Percentiles rank a stretch among this genome's conserved stretches.
Evolutionary conservation across 257 asterid genomes (phyloP).

Genomic region (Primulina huaijiensis): DNA sequence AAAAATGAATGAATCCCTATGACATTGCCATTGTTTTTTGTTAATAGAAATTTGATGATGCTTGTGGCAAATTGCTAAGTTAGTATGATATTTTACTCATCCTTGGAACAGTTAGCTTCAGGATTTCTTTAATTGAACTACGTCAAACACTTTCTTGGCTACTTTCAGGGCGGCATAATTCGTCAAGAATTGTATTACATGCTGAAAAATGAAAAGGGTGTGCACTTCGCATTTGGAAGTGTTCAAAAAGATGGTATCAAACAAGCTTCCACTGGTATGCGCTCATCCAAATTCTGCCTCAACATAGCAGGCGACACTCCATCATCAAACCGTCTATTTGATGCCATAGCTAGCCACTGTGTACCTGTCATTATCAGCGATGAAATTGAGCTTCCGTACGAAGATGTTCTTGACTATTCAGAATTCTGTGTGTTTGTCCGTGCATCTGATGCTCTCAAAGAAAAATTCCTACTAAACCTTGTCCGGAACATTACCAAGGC

Average conservation of each 20-base stretch:
- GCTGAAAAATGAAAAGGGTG: constrained; percentile 65
- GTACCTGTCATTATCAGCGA: constrained; percentile 77
- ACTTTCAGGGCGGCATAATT: constrained; percentile 61
- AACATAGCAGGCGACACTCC: constrained; percentile 86
- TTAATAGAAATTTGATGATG: neutral
- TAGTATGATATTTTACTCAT: neutral
- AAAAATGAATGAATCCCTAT: neutral
- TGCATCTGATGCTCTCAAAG: constrained; percentile 50
- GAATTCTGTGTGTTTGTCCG: constrained; percentile 61
- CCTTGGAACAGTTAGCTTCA: neutral
- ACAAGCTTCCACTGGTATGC: constrained; percentile 64
- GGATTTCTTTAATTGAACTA: neutral
- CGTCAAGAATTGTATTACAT: constrained; percentile 63
- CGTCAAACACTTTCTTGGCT: neutral
- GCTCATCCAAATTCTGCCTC: constrained; percentile 70
- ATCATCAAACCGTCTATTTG: constrained; percentile 80
- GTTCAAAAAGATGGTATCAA: constrained; percentile 51
- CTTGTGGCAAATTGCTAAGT: neutral
- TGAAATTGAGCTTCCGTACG: constrained; percentile 74
- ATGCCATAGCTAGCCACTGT: constrained; percentile 77
- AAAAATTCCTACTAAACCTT: constrained; percentile 46
- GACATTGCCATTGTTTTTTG: neutral
- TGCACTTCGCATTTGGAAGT: constrained; percentile 69
- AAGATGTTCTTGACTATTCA: constrained; percentile 64
- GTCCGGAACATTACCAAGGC: constrained; percentile 42